Evolutionary conservation across 2,329 filamentous ascomycete genomes (phyloP).

Genomic region (Macroventuria anomochaeta): DNA sequence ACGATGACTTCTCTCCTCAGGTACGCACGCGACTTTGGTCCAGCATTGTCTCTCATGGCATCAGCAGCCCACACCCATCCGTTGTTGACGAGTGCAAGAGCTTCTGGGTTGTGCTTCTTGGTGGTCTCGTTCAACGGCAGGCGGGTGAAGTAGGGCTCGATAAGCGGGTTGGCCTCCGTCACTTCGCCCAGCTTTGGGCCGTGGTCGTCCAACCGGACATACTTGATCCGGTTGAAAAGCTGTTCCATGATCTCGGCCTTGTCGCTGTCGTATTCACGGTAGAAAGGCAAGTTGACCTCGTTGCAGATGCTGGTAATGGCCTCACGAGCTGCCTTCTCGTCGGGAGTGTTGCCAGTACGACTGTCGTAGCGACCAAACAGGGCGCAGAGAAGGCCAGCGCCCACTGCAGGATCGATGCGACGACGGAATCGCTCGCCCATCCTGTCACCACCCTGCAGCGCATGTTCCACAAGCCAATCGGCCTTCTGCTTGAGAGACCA

Average conservation of each 20-base stretch:
- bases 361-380: slow-evolving; percentile 73
- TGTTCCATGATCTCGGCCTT: slow-evolving; percentile 84
- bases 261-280: slow-evolving; percentile 90
- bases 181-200: slow-evolving; percentile 87
- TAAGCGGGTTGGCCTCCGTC: slow-evolving; percentile 76
- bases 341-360: slow-evolving; percentile 57
- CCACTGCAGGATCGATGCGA: slow-evolving; percentile 70
- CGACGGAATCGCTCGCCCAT: slow-evolving; percentile 83
- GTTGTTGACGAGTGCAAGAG: slow-evolving; percentile 88
- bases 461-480: slow-evolving; percentile 71
- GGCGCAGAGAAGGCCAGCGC: slow-evolving; percentile 71
- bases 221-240: slow-evolving; percentile 92
- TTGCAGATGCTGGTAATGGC: slow-evolving; percentile 71
- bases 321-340: slow-evolving; percentile 59
- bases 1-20: slow-evolving; percentile 95
- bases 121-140: slow-evolving; percentile 81
- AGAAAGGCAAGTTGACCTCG: slow-evolving; percentile 84
- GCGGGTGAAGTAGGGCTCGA: slow-evolving; percentile 94
- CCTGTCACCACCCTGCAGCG: slow-evolving; percentile 72
- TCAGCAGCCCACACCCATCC: slow-evolving; percentile 99
- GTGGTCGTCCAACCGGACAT: slow-evolving; percentile 88
- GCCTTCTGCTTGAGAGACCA: slow-evolving; percentile 67
- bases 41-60: slow-evolving; percentile 91
- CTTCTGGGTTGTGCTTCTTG: slow-evolving; percentile 74
- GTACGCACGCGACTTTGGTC: slow-evolving; percentile 87